Conservation (phyloP, 495 filamentous ascomycete genomes). For the Penicillium riverlandense region DNA sequence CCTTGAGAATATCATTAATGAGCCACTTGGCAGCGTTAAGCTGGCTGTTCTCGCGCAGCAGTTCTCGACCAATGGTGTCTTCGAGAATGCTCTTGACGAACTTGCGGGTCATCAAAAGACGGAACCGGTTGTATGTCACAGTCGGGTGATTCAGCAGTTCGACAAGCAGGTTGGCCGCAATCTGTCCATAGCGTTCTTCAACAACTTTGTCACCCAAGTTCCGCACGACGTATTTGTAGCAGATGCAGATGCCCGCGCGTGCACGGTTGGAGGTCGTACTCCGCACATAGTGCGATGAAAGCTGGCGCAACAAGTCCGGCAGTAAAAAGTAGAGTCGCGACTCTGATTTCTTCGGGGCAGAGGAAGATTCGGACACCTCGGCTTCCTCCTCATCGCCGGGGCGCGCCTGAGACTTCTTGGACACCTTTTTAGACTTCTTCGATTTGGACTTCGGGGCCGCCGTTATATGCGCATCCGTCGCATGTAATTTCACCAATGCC, state of each 20-base stretch:
- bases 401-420: conserved; percentile 58
- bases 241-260: conserved; percentile 77
- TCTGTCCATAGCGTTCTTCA: conserved; percentile 70
- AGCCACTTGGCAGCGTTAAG: conserved; percentile 72
- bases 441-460: conserved; percentile 56
- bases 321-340: conserved; percentile 66
- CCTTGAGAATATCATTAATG: conserved; percentile 84
- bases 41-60: conserved; percentile 85
- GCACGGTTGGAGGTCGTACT: conserved; percentile 72
- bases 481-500: conserved; percentile 71
- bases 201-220: conserved; percentile 68
- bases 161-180: conserved; percentile 70
- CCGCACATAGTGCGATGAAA: conserved; percentile 77
- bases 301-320: conserved; percentile 67
- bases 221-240: conserved; percentile 73
- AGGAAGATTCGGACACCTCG: conserved; percentile 61
- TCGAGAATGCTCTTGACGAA: conserved; percentile 80
- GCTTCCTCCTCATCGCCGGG: conserved; percentile 69
- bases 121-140: conserved; percentile 79
- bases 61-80: conserved; percentile 70
- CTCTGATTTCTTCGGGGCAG: conserved; percentile 62
- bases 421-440: conserved; percentile 66
- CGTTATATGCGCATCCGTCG: conserved; percentile 49
- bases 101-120: conserved; percentile 75
- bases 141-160: conserved; percentile 72